Base-by-base conservation (phyloP, 2,329 filamentous ascomycete genomes). In the Penicillium glabrum region DNA sequence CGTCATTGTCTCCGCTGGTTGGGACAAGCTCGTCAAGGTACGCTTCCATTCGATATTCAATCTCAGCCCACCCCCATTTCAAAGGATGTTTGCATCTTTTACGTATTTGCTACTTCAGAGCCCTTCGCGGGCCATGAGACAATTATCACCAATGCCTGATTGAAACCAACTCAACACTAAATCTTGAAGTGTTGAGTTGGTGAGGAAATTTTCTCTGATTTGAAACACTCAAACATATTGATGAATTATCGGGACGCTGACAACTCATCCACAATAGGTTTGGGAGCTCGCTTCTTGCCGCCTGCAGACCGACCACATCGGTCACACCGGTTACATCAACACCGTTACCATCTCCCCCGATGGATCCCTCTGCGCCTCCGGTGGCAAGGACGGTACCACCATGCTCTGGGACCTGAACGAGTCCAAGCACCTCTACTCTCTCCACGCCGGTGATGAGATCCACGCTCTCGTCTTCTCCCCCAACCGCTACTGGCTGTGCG, bases 81-180 rank as follows among this genome's bases (percentile, higher is more conserved):
- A 86, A 78, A 95, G 92, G 93, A 98, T 98, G 93, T 85, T 89
- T 89, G 86, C 87, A 89, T 86, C 76, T 79, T 79, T 77, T 83
- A 92, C 91, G 93, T 98, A 98, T 98, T 98, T 98, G 95, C 95
- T 98, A 98, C 95, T 99, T 98, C 93, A 97, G 95, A 99, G 92
- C 91, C 86, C 74, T 82, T 80, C 79, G 79, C 49, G 86, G 39
- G 93, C 91, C 80, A 96, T 98, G 95, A 99, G 93, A 99, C 91
- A 87, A 96, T 83, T 82, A 86, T 89, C 89, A 93, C 92, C 90
- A 83, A 85, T 73, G 72, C 72, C 73, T 76, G 75, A 76, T 75
- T 72, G 69, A 76, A 67, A 39, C 45, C 52, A 61, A 60, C 49
- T 55, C 54, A 58, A 52, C 33, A 39, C 56, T 46, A 26, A 24